These are phyloP conservation scores for Diutina ranongensis DNA, from an alignment of 1,139 yeast genomes.

Conservation along the genomic window DNA sequence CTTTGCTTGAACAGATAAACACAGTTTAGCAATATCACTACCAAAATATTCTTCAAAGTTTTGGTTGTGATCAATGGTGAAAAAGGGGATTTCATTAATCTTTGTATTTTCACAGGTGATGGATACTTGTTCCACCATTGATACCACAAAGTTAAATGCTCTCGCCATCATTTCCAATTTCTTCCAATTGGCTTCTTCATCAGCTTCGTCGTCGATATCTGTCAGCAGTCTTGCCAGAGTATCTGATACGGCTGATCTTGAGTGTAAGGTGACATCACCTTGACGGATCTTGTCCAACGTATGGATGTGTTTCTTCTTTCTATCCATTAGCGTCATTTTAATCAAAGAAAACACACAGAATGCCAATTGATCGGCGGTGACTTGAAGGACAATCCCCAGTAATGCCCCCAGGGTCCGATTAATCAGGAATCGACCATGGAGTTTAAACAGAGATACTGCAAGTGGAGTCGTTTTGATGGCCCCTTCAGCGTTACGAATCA, in stretches of 20 bases:
- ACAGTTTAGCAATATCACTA: conserved; percentile 16
- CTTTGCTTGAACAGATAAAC: conserved; percentile 19
- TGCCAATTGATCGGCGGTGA: not conserved
- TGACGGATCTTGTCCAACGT: not conserved
- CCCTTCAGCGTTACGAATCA: not conserved
- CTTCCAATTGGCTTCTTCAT: not conserved
- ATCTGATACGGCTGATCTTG: not conserved
- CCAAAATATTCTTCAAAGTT: conserved; percentile 19
- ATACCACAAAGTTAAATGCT: conserved; percentile 12
- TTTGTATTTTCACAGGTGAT: conserved; percentile 22
- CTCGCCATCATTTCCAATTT: conserved; percentile 6
- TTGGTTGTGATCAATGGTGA: conserved; percentile 18
- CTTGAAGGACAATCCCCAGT: not conserved
- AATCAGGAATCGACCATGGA: not conserved
- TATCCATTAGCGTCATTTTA: not conserved
- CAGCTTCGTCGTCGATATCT: not conserved
- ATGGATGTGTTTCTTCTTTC: not conserved
- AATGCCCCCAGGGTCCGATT: not conserved
- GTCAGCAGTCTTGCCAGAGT: conserved; percentile 10
- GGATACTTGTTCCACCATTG: conserved; percentile 15
- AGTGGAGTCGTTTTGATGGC: not conserved
- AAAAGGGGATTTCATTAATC: conserved; percentile 25
- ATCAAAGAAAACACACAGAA: not conserved
- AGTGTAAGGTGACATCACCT: not conserved
- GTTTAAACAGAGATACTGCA: not conserved